Evolutionary conservation across 495 filamentous ascomycete genomes (phyloP), one percentile per base, ranked within the genome.

Genomic region (Polyplosphaeria fusca): DNA sequence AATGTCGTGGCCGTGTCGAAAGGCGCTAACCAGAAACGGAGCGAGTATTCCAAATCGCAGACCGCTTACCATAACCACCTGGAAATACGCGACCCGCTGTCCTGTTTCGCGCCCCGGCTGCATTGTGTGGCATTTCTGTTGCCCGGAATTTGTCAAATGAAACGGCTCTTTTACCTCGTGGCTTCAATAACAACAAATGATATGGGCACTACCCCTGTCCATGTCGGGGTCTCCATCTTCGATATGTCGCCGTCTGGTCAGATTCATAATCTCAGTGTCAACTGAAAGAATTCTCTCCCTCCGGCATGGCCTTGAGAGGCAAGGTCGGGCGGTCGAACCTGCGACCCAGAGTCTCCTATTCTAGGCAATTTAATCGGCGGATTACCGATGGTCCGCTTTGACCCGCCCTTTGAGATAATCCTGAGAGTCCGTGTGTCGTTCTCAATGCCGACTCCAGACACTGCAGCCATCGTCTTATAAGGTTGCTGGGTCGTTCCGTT

Each of bases 361-460:
- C 43, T 35, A 35, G 52, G 43, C 48, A 27, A 41, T 9, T 40
- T 7, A 35, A 7, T 35, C 7, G 30, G 30, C n/a, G n/a, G n/a
- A n/a, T n/a, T n/a, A n/a, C n/a, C n/a, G n/a, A n/a, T 35, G 7
- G 30, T 35, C 14, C 14, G 30, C 7, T 7, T 35, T 35, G 30
- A 7, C 7, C 30, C 30, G 30, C 30, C 14, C 30, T 7, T 35
- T 35, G 30, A 7, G 7, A 7, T 7, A 7, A 7, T 35, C 30
- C n/a, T n/a, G n/a, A n/a, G 14, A 47, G 47, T 40, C 55, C 55
- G 47, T 52, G 47, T 46, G 28, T 59, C 55, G 47, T 59, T 52
- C 47, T 37, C 14, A 44, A n/a, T 32, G 30, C 14, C 14, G 30
- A n/a, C n/a, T n/a, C n/a, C n/a, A n/a, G n/a, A n/a, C n/a, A n/a